Evolutionary conservation across 164 flowering plant genomes (phyloP).

Genomic region (Macadamia tetraphylla): DNA sequence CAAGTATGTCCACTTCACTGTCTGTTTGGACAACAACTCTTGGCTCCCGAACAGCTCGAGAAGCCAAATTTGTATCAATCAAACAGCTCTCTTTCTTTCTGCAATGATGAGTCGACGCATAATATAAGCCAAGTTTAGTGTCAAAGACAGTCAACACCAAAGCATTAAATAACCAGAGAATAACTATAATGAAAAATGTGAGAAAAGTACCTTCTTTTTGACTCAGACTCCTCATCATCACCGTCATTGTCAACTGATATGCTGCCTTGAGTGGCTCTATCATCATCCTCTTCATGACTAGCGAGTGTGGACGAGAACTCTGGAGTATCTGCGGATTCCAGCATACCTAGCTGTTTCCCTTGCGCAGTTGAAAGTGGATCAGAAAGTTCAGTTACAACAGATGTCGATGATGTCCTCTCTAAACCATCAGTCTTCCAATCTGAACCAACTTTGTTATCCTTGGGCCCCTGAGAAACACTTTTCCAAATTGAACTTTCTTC

Average conservation of each 20-base stretch:
- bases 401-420: slow-evolving; percentile 57
- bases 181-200: neutral
- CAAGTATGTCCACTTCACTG: slow-evolving; percentile 77
- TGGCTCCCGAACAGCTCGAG: slow-evolving; percentile 70
- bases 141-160: neutral
- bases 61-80: slow-evolving; percentile 38
- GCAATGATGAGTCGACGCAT: slow-evolving; percentile 12
- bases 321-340: slow-evolving; percentile 51
- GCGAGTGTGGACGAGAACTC: slow-evolving; percentile 63
- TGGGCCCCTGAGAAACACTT: slow-evolving; percentile 33
- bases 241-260: slow-evolving; percentile 44
- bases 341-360: slow-evolving; percentile 30
- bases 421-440: slow-evolving; percentile 47
- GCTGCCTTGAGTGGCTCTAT: slow-evolving; percentile 50
- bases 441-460: slow-evolving; percentile 29
- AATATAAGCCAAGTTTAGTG: neutral
- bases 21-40: slow-evolving; percentile 78
- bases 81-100: slow-evolving; percentile 53
- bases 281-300: slow-evolving; percentile 56
- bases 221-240: slow-evolving; percentile 59
- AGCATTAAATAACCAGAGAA: neutral
- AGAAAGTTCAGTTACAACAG: slow-evolving; percentile 55
- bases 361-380: slow-evolving; percentile 41
- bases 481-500: slow-evolving; percentile 48
- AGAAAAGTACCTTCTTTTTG: slow-evolving; percentile 54